phyloP scores from a whole-genome alignment of 768 basidiomycete species.

The Boletus subcaerulescens region DNA sequence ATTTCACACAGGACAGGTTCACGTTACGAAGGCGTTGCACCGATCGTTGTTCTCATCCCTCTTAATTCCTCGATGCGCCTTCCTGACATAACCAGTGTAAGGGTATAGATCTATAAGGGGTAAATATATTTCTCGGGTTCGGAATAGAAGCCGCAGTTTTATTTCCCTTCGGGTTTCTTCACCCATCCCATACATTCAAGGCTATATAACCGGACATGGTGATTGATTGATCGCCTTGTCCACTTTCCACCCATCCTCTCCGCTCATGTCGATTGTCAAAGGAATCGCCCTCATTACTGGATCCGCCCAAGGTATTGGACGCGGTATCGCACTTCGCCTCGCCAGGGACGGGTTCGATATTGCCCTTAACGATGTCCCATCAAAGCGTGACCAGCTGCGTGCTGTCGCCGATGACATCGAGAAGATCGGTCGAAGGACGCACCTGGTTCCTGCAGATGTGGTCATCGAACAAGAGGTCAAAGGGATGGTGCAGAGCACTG shows the following conservation, averaged over 20 bases:
- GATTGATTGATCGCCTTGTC: too few species aligned
- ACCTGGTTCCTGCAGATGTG: slow-evolving; percentile 38
- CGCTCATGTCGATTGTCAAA: slow-evolving; percentile 20
- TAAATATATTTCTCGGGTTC: too few species aligned
- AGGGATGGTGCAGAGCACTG: slow-evolving; percentile 33
- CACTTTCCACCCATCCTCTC: background rate
- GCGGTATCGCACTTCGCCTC: slow-evolving; percentile 33
- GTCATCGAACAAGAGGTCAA: slow-evolving; percentile 41
- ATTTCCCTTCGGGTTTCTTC: background rate
- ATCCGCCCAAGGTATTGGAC: slow-evolving; percentile 29
- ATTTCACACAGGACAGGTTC: too few species aligned
- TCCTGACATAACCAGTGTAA: too few species aligned
- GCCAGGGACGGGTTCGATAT: slow-evolving; percentile 34
- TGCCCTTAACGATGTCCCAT: slow-evolving; percentile 30
- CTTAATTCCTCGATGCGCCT: background rate
- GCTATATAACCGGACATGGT: background rate
- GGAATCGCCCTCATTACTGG: slow-evolving; percentile 37
- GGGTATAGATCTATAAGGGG: background rate
- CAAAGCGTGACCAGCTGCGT: slow-evolving; percentile 28
- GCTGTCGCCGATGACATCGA: slow-evolving; percentile 29
- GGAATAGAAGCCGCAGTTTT: too few species aligned
- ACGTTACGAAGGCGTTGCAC: too few species aligned
- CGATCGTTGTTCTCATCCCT: too few species aligned
- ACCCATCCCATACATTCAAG: background rate
- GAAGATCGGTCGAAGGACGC: slow-evolving; percentile 25